phyloP scores from a whole-genome alignment of 2,329 filamentous ascomycete species.

The Penicillium corylophilum region DNA sequence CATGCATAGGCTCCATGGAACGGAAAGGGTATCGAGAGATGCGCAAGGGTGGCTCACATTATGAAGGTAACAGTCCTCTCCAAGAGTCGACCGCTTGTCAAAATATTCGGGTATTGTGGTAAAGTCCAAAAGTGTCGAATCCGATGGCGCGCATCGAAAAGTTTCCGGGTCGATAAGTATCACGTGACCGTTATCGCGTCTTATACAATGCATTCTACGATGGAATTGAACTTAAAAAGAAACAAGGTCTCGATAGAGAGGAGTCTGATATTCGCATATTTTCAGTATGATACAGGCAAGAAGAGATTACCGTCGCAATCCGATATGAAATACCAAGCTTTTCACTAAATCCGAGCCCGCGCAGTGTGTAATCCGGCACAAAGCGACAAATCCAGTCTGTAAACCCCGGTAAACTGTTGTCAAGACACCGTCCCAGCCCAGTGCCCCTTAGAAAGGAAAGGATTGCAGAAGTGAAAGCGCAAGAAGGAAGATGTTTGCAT shows the following conservation, averaged over 20 bases:
- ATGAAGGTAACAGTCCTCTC: not conserved
- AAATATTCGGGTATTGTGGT: not conserved
- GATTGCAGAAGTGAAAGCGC: not conserved
- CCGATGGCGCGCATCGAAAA: not conserved
- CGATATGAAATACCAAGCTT: not conserved
- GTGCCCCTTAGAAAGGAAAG: not conserved
- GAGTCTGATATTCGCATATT: constrained; percentile 1
- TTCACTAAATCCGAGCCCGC: not conserved
- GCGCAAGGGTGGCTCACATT: not conserved
- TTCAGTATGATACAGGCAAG: constrained; percentile 4
- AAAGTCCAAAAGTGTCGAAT: not conserved
- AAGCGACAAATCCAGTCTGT: not conserved
- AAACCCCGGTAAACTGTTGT: not conserved
- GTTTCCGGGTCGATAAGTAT: not conserved
- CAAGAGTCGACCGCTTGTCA: not conserved
- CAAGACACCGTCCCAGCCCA: constrained; percentile 1
- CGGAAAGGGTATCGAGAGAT: too few species aligned
- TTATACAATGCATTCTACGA: not conserved
- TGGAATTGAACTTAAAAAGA: not conserved
- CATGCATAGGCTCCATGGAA: not conserved
- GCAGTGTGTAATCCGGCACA: not conserved
- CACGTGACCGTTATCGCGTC: constrained; percentile 1
- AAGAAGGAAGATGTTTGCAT: not conserved
- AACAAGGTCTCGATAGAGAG: not conserved
- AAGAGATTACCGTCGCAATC: not conserved